Evolutionary conservation across 2,329 filamentous ascomycete species (phyloP).

Genomic region (Scedosporium minutisporum): DNA sequence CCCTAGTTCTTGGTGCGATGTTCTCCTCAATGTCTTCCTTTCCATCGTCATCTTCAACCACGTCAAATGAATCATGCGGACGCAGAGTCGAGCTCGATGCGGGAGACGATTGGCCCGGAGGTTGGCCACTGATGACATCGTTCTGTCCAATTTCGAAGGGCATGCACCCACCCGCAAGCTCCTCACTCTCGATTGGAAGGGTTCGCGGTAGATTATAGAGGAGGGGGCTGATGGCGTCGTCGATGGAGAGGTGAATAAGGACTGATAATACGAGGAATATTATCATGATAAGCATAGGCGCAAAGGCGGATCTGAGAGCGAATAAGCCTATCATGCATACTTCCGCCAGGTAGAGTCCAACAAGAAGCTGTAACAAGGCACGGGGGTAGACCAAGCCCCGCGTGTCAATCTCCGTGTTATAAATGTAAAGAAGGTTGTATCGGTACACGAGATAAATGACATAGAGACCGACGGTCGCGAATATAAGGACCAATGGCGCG

Average conservation of each 20-base stretch:
- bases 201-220: constrained; percentile 72
- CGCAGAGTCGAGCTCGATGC: constrained; percentile 6
- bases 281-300: constrained; percentile 67
- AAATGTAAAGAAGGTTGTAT: constrained; percentile 85
- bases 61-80: constrained; percentile 8
- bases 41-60: constrained; percentile 14
- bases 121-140: constrained; percentile 5
- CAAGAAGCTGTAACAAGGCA: constrained; percentile 77
- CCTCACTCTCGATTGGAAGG: constrained; percentile 36
- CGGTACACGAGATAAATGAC: constrained; percentile 82
- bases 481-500: constrained; percentile 73
- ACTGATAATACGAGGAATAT: constrained; percentile 65
- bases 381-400: constrained; percentile 80
- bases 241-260: constrained; percentile 66
- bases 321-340: constrained; percentile 81
- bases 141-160: constrained; percentile 10
- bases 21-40: constrained; percentile 9
- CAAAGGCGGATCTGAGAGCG: constrained; percentile 55
- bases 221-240: constrained; percentile 64
- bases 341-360: constrained; percentile 74
- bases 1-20: constrained; percentile 18
- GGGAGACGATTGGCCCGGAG: not conserved
- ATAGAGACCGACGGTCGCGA: constrained; percentile 67
- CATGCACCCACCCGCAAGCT: constrained; percentile 3
- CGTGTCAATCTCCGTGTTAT: constrained; percentile 72